Conservation (phyloP, 176 grass and related monocot species). For the Luzula sylvatica region DNA sequence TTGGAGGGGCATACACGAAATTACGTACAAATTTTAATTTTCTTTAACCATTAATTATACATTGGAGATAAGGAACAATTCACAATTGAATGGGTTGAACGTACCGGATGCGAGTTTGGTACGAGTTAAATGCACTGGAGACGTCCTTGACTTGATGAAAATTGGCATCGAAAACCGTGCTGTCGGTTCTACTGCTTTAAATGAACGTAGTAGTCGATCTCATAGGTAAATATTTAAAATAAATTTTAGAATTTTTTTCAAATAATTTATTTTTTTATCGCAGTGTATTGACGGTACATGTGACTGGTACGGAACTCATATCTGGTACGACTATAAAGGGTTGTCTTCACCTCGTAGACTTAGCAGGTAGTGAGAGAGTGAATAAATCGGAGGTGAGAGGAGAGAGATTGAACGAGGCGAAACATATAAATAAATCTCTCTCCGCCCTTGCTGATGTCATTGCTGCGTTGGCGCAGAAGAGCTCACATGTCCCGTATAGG, state of each 20-base stretch:
- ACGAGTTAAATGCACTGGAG: slow-evolving; percentile 54
- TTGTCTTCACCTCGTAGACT: slow-evolving; percentile 81
- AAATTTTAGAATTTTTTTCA: no score
- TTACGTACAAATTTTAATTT: not conserved
- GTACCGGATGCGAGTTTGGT: slow-evolving; percentile 79
- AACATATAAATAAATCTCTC: slow-evolving; percentile 74
- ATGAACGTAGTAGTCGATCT: slow-evolving; percentile 89
- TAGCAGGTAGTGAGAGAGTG: slow-evolving; percentile 76
- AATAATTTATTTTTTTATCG: no score
- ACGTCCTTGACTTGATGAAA: slow-evolving; percentile 87
- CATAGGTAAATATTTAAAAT: slow-evolving; percentile 72
- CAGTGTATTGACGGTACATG: slow-evolving; percentile 85
- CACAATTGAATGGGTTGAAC: slow-evolving; percentile 80
- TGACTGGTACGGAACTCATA: slow-evolving; percentile 47
- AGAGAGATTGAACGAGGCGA: slow-evolving; percentile 76
- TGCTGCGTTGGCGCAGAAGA: slow-evolving; percentile 73
- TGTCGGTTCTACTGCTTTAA: slow-evolving; percentile 70
- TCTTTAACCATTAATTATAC: slow-evolving; percentile 29
- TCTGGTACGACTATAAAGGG: slow-evolving; percentile 57
- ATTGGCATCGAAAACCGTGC: slow-evolving; percentile 55
- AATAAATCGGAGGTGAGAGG: slow-evolving; percentile 76
- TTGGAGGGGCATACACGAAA: not conserved
- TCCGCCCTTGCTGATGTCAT: slow-evolving; percentile 87
- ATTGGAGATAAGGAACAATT: slow-evolving; percentile 89
- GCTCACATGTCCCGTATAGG: slow-evolving; percentile 67